Evolutionary conservation across 306 rosid genomes (phyloP), one percentile per base, ranked within the genome.

Genomic region (Cicer cuneatum): DNA sequence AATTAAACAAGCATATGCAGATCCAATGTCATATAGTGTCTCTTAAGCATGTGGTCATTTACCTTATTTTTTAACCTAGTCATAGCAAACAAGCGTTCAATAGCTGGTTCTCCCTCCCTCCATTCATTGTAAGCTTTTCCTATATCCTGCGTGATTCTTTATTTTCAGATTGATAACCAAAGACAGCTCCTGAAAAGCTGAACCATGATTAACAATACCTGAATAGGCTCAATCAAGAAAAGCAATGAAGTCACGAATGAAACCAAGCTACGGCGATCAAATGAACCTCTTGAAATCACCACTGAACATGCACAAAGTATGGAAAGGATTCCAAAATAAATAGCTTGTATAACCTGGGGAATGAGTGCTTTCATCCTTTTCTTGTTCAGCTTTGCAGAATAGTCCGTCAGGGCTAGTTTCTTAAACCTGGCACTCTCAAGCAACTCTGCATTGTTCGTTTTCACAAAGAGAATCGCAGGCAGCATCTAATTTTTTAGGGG

Each of bases 81-180:
- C 82, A 91, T 72, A 63, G 88, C 89, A 84, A 86, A 54, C 82
- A 93, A 51, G 76, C 98, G 97, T 71, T 90, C 93, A 37, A 87
- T 81, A 12, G 97, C 92, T 42, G 97, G 97, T 84, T 93, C 96
- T 79, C 96, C 98, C 83, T 89, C 92, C 85, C 85, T 91, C 89
- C 86, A 83, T 69, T 93, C 98, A 80, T 93, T 89, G 84, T 90
- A 93, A 78, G 97, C 93, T 81, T 88, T 91, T 77, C 93, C 98
- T 62, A 89, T 83, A 80, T 89, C 93, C 98, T 93, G 97, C 80
- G 12, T 42, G 75, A 89, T 83, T 80, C 80, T 88, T 81, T 81
- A 86, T 60, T 74, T 84, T 87, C 82, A 85, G 85, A 87, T 76
- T 85, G 75, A 88, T 72, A 83, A 81, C 80, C 80, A 84, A 83